Evolutionary conservation across 2,329 filamentous ascomycete genomes (phyloP), one percentile per base, ranked within the genome.

Genomic region (Grosmannia serpens): DNA sequence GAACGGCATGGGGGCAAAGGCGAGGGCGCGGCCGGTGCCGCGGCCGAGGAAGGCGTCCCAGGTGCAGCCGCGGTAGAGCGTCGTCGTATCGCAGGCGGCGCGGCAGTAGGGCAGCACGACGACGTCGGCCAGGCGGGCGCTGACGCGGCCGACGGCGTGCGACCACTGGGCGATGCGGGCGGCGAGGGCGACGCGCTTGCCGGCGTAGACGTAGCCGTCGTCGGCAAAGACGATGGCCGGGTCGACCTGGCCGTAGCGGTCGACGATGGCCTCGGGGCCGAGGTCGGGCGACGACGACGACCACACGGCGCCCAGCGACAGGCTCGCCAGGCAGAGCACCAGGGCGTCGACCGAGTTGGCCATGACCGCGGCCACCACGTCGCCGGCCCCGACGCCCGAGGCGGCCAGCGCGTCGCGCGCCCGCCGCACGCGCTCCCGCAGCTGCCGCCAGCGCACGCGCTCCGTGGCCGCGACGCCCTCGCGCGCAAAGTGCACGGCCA

Each of bases 401-500:
- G n/a, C 33, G 13, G 4, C 24, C 55, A 60, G 47, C 29, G 58
- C 58, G 10, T 31, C 44, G 15, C 55, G 51, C 4, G 33, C 55
- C 6, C 52, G 44, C 26, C 58, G 55, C 33, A 57, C 55, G 10
- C 52, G 44, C 51, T 57, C 55, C 4, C 58, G 50, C 26, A 60
- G 55, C 51, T 46, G 29, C 2, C 44, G 24, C 58, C 58, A 60
- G 10, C 55, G 55, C 46, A 60, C 58, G 13, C 10, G 33, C 52
- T 60, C 44, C 22, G 68, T 64, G 57, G 76, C 74, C 9, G 76
- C 66, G 26, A 77, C 70, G 1, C 76, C 76, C 1, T 75, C 75
- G 58, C 78, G 78, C 20, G 74, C 75, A 61, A 75, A 78, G 38
- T 78, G 74, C 60, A 78, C 76, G 65, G 78, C 75, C 20, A 78